Base-by-base conservation (phyloP, 2,329 filamentous ascomycete genomes). In the Botryotinia narcissicola region DNA sequence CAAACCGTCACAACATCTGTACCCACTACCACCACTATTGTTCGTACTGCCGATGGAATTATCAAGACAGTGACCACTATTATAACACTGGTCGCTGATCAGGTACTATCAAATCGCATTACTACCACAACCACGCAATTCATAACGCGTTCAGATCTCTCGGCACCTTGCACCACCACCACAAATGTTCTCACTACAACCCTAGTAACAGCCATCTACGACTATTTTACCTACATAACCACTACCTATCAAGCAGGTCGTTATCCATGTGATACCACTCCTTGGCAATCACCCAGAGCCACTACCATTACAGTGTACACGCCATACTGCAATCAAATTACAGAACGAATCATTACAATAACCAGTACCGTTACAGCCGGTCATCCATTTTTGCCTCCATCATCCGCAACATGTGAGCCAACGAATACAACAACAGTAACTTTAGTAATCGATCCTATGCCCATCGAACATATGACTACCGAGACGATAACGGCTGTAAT, bases 121-220 rank as follows among this genome's bases (percentile, higher is more conserved):
- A 69, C 48, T 10, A 69, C n/a, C 51, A 69, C 48, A 25, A 51
- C 61, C n/a, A 59, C 51, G 0, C 35, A 25, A 3, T 29, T 25
- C 18, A 32, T 57, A 9, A 57, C 51, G 7, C 14, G 25, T 6
- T 12, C 16, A 16, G 18, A 46, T 9, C 25, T 57, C 25, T 57
- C 48, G 0, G 48, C 48, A 1, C 5, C 48, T 0, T 68, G 64
- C 12, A 68, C 64, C 8, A 67, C 64, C 0, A 67, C 60, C 9
- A 62, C 64, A 67, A 67, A 51, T 1, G 16, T 67, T 14, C 14
- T 54, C 20, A 54, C 46, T 1, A 68, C 64, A 14, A 68, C 35
- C 3, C 25, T n/a, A 29, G 64, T 68, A 42, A 68, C 64, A 12
- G 64, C 64, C 4, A 68, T 68, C 32, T 68, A 68, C 25, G 64